Conservation (phyloP, 352 stramenopile genomes). For the Globisporangium abappressorium region DNA sequence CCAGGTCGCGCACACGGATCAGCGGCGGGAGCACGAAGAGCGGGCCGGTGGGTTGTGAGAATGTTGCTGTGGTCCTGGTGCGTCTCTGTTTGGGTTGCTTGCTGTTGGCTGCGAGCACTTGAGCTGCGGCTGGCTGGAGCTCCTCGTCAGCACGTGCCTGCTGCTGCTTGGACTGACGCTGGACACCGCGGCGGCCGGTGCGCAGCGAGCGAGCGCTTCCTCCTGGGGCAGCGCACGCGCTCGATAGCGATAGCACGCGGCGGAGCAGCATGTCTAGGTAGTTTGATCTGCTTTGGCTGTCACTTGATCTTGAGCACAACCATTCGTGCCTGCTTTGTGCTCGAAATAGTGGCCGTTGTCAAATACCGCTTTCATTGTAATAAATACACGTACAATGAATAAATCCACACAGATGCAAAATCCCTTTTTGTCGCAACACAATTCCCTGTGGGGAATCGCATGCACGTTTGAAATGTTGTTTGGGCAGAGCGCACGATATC, state of each 20-base stretch:
- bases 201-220: slow-evolving; percentile 5
- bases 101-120: background rate
- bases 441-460: too few relatives aligned
- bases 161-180: slow-evolving; percentile 11
- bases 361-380: background rate
- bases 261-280: slow-evolving; percentile 9
- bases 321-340: background rate
- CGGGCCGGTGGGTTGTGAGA: slow-evolving; percentile 11
- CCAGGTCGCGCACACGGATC: slow-evolving; percentile 73
- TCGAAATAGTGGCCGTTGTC: background rate
- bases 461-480: too few relatives aligned
- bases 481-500: too few relatives aligned
- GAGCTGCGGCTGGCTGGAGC: background rate
- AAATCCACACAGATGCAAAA: too few relatives aligned
- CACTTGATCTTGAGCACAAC: background rate
- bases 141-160: background rate
- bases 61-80: background rate
- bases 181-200: slow-evolving; percentile 16
- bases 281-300: background rate
- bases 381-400: too few relatives aligned
- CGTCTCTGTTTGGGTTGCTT: background rate
- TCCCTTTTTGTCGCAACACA: too few relatives aligned
- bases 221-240: background rate
- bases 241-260: slow-evolving; percentile 5
- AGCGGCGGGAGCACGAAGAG: slow-evolving; percentile 31